Conservation (phyloP, 306 rosid species). For the Sechiopsis laciniata region DNA sequence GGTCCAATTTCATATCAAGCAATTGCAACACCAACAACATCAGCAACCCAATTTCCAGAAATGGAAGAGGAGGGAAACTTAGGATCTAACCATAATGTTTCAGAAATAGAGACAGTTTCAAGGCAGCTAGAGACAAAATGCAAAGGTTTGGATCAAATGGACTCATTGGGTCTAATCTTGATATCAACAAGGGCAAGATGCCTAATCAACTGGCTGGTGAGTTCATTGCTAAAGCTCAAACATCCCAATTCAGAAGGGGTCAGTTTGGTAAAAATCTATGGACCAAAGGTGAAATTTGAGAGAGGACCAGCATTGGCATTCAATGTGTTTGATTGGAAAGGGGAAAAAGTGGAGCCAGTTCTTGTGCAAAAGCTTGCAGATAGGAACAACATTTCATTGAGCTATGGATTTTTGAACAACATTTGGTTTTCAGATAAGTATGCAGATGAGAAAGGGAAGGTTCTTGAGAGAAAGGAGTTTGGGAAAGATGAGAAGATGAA, state of each 20-base stretch:
- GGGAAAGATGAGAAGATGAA: constrained; percentile 26
- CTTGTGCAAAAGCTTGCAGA: constrained; percentile 90
- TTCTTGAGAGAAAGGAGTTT: constrained; percentile 44
- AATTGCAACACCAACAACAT: not conserved
- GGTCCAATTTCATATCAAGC: constrained; percentile 38
- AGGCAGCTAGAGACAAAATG: constrained; percentile 36
- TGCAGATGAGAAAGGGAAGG: constrained; percentile 47
- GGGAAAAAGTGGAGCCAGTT: constrained; percentile 80
- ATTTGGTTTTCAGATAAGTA: constrained; percentile 74
- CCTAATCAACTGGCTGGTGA: constrained; percentile 80
- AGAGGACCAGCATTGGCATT: constrained; percentile 87
- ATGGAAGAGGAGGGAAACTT: constrained; percentile 10
- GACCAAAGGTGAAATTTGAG: constrained; percentile 76
- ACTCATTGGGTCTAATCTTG: constrained; percentile 51
- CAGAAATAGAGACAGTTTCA: constrained; percentile 27
- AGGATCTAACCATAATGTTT: not conserved
- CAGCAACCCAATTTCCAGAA: constrained; percentile 21
- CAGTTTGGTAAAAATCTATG: constrained; percentile 58
- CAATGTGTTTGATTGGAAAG: constrained; percentile 89
- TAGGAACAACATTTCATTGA: constrained; percentile 67
- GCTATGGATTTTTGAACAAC: constrained; percentile 64
- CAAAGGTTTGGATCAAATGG: constrained; percentile 69
- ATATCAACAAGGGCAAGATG: constrained; percentile 63
- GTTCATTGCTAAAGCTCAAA: constrained; percentile 66
- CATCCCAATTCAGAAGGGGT: constrained; percentile 71